phyloP scores from a whole-genome alignment of 768 basidiomycete species.

The Daedaleopsis sinensis region DNA sequence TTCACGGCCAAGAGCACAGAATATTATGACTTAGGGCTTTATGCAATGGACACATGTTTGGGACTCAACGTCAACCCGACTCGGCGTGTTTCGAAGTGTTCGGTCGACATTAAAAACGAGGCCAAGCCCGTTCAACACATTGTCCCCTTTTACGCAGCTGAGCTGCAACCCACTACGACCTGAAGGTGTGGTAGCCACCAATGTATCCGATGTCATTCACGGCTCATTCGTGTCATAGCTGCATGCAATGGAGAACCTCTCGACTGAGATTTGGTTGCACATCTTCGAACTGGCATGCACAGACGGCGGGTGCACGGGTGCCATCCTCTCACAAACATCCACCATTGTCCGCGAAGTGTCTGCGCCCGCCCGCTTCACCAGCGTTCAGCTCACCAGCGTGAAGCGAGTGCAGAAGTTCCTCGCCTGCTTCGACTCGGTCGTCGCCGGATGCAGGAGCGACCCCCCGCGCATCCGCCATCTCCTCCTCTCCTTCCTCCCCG shows the following conservation, averaged over 20 bases:
- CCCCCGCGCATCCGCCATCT: conserved; percentile 10
- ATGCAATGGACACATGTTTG: too few relatives aligned
- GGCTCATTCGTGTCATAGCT: background rate
- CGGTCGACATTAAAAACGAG: too few relatives aligned
- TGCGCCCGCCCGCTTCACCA: conserved; percentile 48
- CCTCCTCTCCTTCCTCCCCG: conserved; percentile 10
- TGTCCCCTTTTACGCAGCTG: too few relatives aligned
- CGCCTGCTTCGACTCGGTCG: background rate
- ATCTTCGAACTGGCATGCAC: conserved; percentile 4
- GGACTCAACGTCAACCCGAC: too few relatives aligned
- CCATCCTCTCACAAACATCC: too few relatives aligned
- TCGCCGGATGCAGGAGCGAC: background rate
- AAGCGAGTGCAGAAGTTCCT: conserved; percentile 2
- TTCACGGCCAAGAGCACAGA: too few relatives aligned
- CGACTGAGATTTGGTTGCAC: background rate
- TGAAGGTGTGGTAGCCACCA: too few relatives aligned
- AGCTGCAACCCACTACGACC: too few relatives aligned
- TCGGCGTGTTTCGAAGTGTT: too few relatives aligned
- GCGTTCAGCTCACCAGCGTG: conserved; percentile 4
- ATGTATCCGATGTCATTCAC: background rate
- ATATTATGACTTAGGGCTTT: too few relatives aligned
- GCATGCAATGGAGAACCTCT: background rate
- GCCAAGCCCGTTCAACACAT: too few relatives aligned
- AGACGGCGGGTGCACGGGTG: conserved; percentile 1
- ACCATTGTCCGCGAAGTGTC: conserved; percentile 21